A percentile compares a stretch with the other conserved stretches of the same genome.
Conservation (phyloP, 331 rosid genomes). For the Dryas integrifolia region DNA sequence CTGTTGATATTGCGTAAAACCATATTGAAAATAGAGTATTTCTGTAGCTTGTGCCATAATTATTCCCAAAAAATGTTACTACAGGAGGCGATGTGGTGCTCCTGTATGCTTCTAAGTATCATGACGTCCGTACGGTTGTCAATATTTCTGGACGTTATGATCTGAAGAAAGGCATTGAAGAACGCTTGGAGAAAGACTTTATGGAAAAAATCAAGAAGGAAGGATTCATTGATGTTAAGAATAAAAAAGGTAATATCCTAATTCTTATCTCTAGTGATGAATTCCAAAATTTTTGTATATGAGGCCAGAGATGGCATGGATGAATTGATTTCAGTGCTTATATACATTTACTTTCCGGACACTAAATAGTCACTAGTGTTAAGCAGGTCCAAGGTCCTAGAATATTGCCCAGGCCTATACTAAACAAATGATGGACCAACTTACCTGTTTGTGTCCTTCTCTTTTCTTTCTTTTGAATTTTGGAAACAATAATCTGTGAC, state of each 20-base stretch:
- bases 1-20: not conserved
- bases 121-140: conserved; percentile 46
- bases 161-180: conserved; percentile 47
- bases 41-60: not conserved
- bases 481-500: no score
- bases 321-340: no score
- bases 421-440: no score
- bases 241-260: conserved; percentile 39
- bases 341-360: no score
- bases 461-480: no score
- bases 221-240: conserved; percentile 54
- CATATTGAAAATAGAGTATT: not conserved
- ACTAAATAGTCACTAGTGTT: no score
- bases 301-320: no score
- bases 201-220: conserved; percentile 50
- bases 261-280: no score
- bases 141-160: conserved; percentile 73
- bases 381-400: no score
- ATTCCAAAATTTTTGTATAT: no score
- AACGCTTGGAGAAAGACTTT: conserved; percentile 51
- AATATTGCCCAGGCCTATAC: no score
- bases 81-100: conserved; percentile 71
- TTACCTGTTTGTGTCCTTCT: no score
- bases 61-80: conserved; percentile 7
- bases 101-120: conserved; percentile 52